phyloP scores from a whole-genome alignment of 805 yeast genomes.

The Yarrowia sp. region DNA sequence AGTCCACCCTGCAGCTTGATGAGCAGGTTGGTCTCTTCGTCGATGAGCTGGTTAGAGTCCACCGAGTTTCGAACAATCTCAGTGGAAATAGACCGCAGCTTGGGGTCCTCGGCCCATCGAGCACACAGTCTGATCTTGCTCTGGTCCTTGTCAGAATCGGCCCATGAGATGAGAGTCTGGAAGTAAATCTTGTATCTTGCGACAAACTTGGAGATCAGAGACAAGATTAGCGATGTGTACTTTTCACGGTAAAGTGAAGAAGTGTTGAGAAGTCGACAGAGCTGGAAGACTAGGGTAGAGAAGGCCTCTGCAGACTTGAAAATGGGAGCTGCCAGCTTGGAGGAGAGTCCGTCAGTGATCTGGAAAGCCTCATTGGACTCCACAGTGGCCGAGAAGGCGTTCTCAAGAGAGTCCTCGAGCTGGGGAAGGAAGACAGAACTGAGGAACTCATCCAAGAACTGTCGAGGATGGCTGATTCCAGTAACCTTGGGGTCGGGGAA shows the following conservation, averaged over 20 bases:
- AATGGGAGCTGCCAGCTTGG: slow-evolving; percentile 48
- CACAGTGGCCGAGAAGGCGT: slow-evolving; percentile 59
- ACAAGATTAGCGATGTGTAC: slow-evolving; percentile 54
- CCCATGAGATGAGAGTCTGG: slow-evolving; percentile 37
- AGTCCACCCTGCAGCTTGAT: slow-evolving; percentile 8
- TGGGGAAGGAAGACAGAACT: slow-evolving; percentile 66
- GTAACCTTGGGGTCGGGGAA: slow-evolving; percentile 51
- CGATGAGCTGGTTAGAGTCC: slow-evolving; percentile 19
- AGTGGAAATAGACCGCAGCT: slow-evolving; percentile 7
- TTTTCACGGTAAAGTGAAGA: slow-evolving; percentile 64
- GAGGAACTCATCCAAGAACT: slow-evolving; percentile 69
- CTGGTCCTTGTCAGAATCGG: slow-evolving; percentile 37
- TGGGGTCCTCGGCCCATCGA: slow-evolving; percentile 38
- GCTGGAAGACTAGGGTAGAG: slow-evolving; percentile 56
- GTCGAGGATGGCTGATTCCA: slow-evolving; percentile 44
- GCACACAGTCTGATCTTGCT: slow-evolving; percentile 30
- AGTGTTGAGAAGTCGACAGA: slow-evolving; percentile 64
- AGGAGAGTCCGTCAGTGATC: slow-evolving; percentile 47
- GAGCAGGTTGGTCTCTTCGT: slow-evolving; percentile 12
- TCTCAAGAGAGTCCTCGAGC: slow-evolving; percentile 62
- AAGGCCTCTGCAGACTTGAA: slow-evolving; percentile 57
- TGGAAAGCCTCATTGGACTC: slow-evolving; percentile 53
- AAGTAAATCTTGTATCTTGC: slow-evolving; percentile 40
- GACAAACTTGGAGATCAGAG: slow-evolving; percentile 44
- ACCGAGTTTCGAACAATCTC: slow-evolving; percentile 26